Percentiles rank a stretch among this genome's conserved stretches.
Evolutionary conservation across 306 rosid genomes (phyloP).

Genomic region (Glycine latifolia): DNA sequence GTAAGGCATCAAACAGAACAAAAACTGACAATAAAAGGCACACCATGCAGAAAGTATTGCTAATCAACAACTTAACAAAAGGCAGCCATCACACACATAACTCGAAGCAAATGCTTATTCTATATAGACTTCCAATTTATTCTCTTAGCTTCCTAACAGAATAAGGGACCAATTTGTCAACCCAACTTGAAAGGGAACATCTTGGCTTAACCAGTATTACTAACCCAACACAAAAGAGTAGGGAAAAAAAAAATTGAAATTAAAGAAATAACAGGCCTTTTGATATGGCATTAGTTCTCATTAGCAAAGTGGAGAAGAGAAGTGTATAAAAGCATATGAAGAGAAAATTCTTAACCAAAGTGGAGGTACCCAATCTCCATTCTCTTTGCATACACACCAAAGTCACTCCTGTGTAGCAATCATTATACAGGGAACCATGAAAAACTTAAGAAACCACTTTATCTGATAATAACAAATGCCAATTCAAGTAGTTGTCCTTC

Average conservation of each 20-base stretch:
- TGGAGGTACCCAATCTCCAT: neutral
- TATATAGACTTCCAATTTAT: too few relatives aligned
- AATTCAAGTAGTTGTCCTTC: slow-evolving; percentile 19
- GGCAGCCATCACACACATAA: too few relatives aligned
- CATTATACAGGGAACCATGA: slow-evolving; percentile 7
- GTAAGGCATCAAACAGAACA: slow-evolving; percentile 27
- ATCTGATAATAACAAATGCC: neutral
- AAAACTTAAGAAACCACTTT: neutral
- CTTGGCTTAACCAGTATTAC: neutral
- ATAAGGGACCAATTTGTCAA: neutral
- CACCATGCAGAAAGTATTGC: slow-evolving; percentile 2
- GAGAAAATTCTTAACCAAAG: neutral
- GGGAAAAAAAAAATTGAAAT: neutral
- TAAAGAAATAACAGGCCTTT: slow-evolving; percentile 20
- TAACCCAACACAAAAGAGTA: neutral
- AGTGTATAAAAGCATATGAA: neutral
- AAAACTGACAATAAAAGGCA: neutral
- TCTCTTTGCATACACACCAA: slow-evolving; percentile 7
- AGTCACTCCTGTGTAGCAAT: too few relatives aligned
- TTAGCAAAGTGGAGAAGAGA: slow-evolving; percentile 24
- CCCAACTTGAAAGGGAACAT: slow-evolving; percentile 17
- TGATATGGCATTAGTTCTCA: slow-evolving; percentile 19
- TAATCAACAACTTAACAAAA: too few relatives aligned
- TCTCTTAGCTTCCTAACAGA: too few relatives aligned
- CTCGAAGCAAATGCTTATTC: too few relatives aligned